Evolutionary conservation across 1,139 yeast genomes (phyloP), one percentile per base, ranked within the genome.

Genomic region (Meyerozyma carpophila): DNA sequence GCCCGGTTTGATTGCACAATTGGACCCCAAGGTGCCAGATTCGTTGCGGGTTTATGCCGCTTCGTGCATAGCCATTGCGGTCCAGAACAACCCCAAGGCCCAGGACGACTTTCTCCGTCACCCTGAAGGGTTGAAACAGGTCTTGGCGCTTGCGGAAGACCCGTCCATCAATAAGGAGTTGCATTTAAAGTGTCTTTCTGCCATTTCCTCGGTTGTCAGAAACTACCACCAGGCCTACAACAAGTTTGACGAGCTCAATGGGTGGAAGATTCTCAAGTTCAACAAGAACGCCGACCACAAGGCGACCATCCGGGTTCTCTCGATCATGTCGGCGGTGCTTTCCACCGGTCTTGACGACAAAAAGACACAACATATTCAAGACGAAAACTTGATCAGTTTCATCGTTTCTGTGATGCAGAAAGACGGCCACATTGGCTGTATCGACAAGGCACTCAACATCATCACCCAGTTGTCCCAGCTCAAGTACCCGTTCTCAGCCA

Each of bases 51-150:
- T 77, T 13, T 65, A 70, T 49, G 83, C 91, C 7, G 77, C 89
- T 52, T 82, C 95, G 43, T 79, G 88, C 36, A 75, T 91, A 29
- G 97, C 95, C 2, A 86, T 93, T 1, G 96, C 98, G 0, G 95
- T 87, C 1, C 98, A 93, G 63, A 93, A 93, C 61, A 93, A 93
- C 59, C 81, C 80, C 2, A 76, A 75, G 46, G 73, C 91, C 4
- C 97, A 90, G 63, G 70, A 73, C 43, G 86, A 79, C 44, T 84
- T 82, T 51, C 55, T 71, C 36, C 73, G 77, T 47, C 70, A 82
- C 46, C 69, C 70, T 1, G 65, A 64, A 16, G 84, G 84, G 1
- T 62, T 84, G 41, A 53, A 61, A 13, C 64, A 62, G 41, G 65
- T 84, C 46, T 63, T 84, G 20, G 50, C 58, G 1, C 53, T 81